Conservation (phyloP, 1,284 basidiomycete species). For the Puccinia novopanici region DNA sequence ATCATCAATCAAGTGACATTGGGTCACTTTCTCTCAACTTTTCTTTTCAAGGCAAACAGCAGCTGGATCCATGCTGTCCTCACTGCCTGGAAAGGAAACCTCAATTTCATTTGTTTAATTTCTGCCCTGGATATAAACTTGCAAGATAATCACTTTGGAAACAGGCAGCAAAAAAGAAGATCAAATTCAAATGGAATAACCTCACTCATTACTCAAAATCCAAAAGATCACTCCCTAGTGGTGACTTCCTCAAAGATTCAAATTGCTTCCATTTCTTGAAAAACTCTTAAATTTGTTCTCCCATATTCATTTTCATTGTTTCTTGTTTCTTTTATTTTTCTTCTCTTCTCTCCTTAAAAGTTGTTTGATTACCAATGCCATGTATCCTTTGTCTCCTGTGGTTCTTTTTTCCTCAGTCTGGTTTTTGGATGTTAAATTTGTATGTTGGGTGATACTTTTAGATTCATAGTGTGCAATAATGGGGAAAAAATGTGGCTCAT, state of each 20-base stretch:
- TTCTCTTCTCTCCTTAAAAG: too few relatives aligned
- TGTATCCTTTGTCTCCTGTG: neutral
- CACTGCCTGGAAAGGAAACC: neutral
- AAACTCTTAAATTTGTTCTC: neutral
- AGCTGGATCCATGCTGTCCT: neutral
- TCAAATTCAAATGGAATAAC: neutral
- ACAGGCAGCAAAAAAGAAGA: neutral
- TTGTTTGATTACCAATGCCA: too few relatives aligned
- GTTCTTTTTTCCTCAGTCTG: too few relatives aligned
- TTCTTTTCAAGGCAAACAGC: neutral
- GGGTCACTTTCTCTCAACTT: too few relatives aligned
- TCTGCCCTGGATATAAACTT: neutral
- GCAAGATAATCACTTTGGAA: neutral
- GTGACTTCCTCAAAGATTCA: neutral
- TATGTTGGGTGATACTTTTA: neutral
- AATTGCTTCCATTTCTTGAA: neutral
- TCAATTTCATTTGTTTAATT: neutral
- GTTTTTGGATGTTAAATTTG: neutral
- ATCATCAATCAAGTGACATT: too few relatives aligned
- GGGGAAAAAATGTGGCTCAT: neutral
- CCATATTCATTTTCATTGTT: neutral
- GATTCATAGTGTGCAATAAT: constrained; percentile 5
- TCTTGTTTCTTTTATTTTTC: neutral
- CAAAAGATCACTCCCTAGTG: neutral
- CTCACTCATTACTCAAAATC: neutral